Percentiles rank a stretch among this genome's conserved stretches.
Evolutionary conservation across 2,329 filamentous ascomycete species (phyloP).

Genomic region (Sordariomycetes sp.): DNA sequence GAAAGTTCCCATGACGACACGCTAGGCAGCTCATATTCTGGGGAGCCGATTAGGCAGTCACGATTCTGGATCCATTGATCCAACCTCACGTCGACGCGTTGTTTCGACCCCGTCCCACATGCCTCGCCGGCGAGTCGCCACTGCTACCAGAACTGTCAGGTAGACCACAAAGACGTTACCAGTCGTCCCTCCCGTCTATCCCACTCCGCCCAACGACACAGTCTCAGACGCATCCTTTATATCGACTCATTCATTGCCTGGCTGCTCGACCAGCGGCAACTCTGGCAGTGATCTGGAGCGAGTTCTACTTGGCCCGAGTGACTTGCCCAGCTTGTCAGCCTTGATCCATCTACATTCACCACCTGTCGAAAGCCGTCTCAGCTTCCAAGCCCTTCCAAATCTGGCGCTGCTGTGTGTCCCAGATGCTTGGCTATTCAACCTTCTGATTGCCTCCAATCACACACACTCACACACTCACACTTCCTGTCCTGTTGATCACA

Average conservation of each 20-base stretch:
- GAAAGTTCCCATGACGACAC: not conserved
- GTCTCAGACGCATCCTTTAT: not conserved
- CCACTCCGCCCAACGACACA: not conserved
- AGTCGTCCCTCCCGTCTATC: not conserved
- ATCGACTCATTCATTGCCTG: not conserved
- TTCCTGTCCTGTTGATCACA: not conserved
- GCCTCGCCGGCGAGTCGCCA: not conserved
- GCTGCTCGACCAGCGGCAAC: not conserved
- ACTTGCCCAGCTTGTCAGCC: not conserved
- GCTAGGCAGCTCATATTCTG: not conserved
- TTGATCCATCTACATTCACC: conserved; percentile 1
- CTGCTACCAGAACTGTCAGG: not conserved
- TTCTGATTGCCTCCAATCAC: too few relatives aligned
- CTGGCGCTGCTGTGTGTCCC: not conserved
- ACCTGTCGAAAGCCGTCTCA: not conserved
- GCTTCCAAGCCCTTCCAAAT: not conserved
- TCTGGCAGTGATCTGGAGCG: not conserved
- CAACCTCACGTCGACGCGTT: not conserved
- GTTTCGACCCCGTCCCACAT: not conserved
- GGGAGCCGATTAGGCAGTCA: not conserved
- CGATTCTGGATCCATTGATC: not conserved
- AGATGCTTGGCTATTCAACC: not conserved
- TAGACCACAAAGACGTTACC: not conserved
- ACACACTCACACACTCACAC: not conserved
- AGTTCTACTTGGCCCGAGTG: not conserved